Percentiles rank a stretch among this genome's conserved stretches.
Evolutionary conservation across 352 stramenopile genomes (phyloP).

Genomic region (Globisporangium spinosum): DNA sequence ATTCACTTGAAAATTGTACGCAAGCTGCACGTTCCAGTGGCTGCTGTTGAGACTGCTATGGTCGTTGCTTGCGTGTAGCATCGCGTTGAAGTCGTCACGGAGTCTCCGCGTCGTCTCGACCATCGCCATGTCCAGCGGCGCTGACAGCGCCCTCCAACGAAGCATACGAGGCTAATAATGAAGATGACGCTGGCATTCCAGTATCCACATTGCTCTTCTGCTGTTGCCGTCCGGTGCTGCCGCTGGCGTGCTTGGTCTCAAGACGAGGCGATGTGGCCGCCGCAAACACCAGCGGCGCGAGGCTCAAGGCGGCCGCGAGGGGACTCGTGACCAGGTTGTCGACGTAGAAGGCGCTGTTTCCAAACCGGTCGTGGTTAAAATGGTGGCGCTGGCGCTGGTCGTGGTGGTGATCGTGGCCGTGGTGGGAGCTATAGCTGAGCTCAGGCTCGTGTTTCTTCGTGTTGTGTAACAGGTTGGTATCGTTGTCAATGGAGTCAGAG

Average conservation of each 20-base stretch:
- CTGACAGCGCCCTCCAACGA: neutral
- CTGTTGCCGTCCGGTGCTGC: neutral
- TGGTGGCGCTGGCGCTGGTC: neutral
- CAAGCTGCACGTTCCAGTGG: conserved; percentile 1
- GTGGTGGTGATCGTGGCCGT: neutral
- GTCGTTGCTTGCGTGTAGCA: neutral
- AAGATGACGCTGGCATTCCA: neutral
- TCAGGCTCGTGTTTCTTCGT: neutral
- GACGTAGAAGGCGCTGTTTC: neutral
- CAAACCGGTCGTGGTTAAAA: neutral
- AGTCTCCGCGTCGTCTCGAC: conserved; percentile 13
- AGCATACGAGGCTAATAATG: neutral
- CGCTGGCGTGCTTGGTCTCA: conserved; percentile 1
- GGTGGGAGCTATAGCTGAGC: neutral
- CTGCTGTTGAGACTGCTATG: neutral
- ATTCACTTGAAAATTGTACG: conserved; percentile 19
- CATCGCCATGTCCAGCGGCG: conserved; percentile 25
- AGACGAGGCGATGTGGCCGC: conserved; percentile 13
- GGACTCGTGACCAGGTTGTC: conserved; percentile 13
- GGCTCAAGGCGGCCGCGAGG: conserved; percentile 7
- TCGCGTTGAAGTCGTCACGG: neutral
- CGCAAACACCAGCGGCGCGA: conserved; percentile 15
- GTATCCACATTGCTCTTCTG: neutral
- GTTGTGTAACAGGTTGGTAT: neutral
- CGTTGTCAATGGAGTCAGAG: neutral